These are phyloP conservation scores for Plasmopara halstedii DNA, from an alignment of 352 stramenopile species.

Conservation along the genomic window DNA sequence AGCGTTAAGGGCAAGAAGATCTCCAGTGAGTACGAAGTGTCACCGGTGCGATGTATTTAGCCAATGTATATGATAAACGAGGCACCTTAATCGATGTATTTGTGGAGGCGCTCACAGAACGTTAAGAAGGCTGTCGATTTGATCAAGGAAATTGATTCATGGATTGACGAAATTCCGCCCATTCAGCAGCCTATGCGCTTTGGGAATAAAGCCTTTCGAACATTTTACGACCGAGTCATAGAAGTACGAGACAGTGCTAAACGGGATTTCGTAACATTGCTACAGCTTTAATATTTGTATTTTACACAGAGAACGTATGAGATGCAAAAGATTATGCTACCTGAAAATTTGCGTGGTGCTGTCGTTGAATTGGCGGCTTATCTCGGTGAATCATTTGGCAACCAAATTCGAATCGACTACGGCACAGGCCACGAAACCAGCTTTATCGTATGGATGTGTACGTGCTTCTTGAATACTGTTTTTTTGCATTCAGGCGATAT, in stretches of 20 bases:
- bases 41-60: conserved; percentile 30
- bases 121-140: conserved; percentile 60
- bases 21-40: conserved; percentile 58
- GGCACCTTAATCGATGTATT: neutral
- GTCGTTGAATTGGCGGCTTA: conserved; percentile 92
- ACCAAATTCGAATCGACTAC: conserved; percentile 97
- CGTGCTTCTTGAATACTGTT: conserved; percentile 8
- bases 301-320: conserved; percentile 30
- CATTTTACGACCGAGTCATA: conserved; percentile 78
- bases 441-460: conserved; percentile 94
- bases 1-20: conserved; percentile 58
- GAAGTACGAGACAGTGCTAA: conserved; percentile 30
- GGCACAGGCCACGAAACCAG: conserved; percentile 97
- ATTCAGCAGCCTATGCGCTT: conserved; percentile 93
- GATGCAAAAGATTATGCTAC: conserved; percentile 59
- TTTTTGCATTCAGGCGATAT: conserved; percentile 2
- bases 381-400: conserved; percentile 94
- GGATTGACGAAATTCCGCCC: conserved; percentile 89
- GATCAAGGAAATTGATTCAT: conserved; percentile 61
- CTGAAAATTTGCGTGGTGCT: conserved; percentile 43
- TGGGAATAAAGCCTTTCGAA: conserved; percentile 92
- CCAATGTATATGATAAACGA: neutral
- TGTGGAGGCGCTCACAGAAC: conserved; percentile 43
- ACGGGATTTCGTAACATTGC: neutral
- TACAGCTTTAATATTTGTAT: neutral